Evolutionary conservation across 148 eudicot genomes (phyloP), one percentile per base, ranked within the genome.

Genomic region (Vaccinium myrtillus): DNA sequence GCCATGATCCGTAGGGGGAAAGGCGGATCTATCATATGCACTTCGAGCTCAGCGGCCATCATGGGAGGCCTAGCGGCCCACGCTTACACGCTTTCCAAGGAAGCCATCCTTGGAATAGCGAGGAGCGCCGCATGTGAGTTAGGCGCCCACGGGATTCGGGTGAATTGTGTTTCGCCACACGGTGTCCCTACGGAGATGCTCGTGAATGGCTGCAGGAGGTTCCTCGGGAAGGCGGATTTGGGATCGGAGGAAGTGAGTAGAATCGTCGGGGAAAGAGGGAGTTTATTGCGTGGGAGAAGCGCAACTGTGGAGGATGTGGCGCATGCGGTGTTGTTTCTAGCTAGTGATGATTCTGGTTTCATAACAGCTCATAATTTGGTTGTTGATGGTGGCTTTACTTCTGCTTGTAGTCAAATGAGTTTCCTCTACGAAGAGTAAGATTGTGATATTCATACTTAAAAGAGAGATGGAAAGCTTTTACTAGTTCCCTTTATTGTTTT

Each of bases 161-260:
- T 97, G 19, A 97, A 95, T 77, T 95, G 98, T 67, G 90, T 97
- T 25, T 90, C 93, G 5, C 98, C 99, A 5, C 97, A 93, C 32
- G 98, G 95, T 0, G 99, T 94, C 18, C 92, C 97, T 5, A 84
- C 99, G 0, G 94, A 93, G 80, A 91, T 96, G 94, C 94, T 96
- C 7, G 51, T 94, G 46, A 77, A 78, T 48, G 94, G 90, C 1
- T 91, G 70, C 78, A 25, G 92, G 27, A 86, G 77, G 77, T 83
- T 85, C 16, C 80, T 87, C 0, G 85, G 86, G 43, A 84, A 75
- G 23, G 30, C 70, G 10, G 88, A 90, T 58, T 53, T 92, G 71
- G 84, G 75, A 39, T 23, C 82, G 0, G 92, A 93, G 30, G 93
- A 93, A 53, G 94, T 94, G 51, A 71, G 86, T 2, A 82, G 85